Evolutionary conservation across 1,284 basidiomycete species (phyloP).

Genomic region (Thelephora terrestris): DNA sequence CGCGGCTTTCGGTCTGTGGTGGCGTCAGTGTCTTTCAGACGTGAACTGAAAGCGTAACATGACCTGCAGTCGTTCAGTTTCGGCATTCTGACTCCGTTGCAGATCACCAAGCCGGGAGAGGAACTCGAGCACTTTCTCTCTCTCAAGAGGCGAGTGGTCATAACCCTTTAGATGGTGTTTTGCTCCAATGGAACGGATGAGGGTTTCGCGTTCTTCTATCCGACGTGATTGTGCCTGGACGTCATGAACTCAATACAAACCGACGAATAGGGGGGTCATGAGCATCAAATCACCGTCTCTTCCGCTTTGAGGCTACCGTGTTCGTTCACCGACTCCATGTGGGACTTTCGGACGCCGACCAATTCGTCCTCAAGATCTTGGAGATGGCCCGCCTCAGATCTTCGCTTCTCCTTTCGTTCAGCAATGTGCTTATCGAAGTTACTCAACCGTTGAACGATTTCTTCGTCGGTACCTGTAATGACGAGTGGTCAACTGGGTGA

Average conservation of each 20-base stretch:
- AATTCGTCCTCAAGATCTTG: conserved; percentile 60
- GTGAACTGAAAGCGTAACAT: conserved; percentile 2
- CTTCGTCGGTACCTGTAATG: conserved; percentile 65
- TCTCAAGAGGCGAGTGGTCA: conserved; percentile 51
- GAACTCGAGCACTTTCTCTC: conserved; percentile 64
- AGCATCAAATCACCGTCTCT: conserved; percentile 37
- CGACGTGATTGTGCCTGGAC: conserved; percentile 66
- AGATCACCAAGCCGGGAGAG: conserved; percentile 48
- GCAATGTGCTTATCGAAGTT: conserved; percentile 67
- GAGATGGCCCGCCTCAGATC: conserved; percentile 36
- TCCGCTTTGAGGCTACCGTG: conserved; percentile 57
- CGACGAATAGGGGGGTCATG: background rate
- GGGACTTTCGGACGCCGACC: conserved; percentile 36
- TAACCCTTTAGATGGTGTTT: conserved; percentile 71
- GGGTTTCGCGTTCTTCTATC: conserved; percentile 62
- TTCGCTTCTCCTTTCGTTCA: conserved; percentile 40
- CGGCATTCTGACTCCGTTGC: conserved; percentile 41
- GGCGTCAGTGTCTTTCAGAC: background rate
- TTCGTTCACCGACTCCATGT: conserved; percentile 46
- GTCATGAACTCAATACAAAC: conserved; percentile 1
- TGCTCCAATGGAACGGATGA: conserved; percentile 63
- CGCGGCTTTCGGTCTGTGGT: conserved; percentile 37
- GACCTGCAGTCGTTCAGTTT: conserved; percentile 57
- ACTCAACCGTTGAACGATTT: conserved; percentile 55
- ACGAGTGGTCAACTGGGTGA: conserved; percentile 5